Base-by-base conservation (phyloP, 768 basidiomycete species). In the Tulasnella sp. region DNA sequence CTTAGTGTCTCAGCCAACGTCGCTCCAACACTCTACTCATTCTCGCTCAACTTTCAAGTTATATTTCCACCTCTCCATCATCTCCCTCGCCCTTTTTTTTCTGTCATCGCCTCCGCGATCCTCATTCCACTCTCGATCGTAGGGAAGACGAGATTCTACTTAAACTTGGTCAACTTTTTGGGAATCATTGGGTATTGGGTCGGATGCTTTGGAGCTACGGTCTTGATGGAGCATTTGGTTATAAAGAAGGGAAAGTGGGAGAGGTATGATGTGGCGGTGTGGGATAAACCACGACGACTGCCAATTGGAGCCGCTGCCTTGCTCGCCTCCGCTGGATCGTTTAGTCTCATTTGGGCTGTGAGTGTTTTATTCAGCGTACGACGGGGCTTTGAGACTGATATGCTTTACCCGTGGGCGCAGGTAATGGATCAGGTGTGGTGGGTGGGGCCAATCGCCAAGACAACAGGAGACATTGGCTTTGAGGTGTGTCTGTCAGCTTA, bases 11-110 rank as follows among this genome's bases (percentile, higher is more conserved):
- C 91, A 1, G 93, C 90, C 3, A 96, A 96, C 85, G 92, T 94
- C 71, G 93, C 94, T 0, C 90, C 92, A 2, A 92, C 93, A 8
- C 91, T 95, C 81, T 98, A 98, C 84, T 94, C 92, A 68, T 89
- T 92, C 79, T 90, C 91, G 81, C 88, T 95, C 79, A 92, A 90
- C 83, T 86, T 94, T 81, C 94, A 95, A 83, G 87, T 92, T 1
- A 87, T 92, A 82, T 84, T 92, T 6, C 93, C 93, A 0, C 52
- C 62, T 8, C 87, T 86, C 58, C 86, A 91, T 44, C 86, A 88
- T 16, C 85, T 83, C 79, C 78, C 90, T 88, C 19, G 81, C 18
- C 74, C n/a, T 52, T 56, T 34, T 36, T 72, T 73, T 82, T 80
- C 58, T 24, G 46, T 80, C 73, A 40, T 74, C 75, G 76, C 19